Evolutionary conservation across 2,329 filamentous ascomycete genomes (phyloP), one percentile per base, ranked within the genome.

Genomic region (Trichoderma lentiforme): DNA sequence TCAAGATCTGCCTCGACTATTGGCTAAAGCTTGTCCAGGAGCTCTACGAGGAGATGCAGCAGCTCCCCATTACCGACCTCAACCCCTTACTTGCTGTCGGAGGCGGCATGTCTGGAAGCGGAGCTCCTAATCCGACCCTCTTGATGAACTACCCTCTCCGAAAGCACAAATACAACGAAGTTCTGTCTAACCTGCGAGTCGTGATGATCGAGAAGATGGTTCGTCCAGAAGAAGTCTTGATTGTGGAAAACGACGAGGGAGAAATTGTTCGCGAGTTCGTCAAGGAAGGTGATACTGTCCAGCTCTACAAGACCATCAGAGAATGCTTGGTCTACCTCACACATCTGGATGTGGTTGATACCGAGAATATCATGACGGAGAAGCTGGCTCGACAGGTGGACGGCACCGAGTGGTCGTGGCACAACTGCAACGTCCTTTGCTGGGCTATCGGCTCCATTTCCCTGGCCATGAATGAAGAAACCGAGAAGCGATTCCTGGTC

Each of bases 201-300:
- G 96, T 99, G 75, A 99, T 99, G 96, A 98, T 99, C 74, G 96
- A 99, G 85, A 98, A 98, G 87, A 99, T 99, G 96, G 96, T 99
- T 36, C 90, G 95, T 57, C 96, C 96, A 0, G 96, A 99, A 83
- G 97, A 99, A 83, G 97, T 99, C 9, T 83, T 99, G 76, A 97
- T 99, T 78, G 96, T 99, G n/a, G 96, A 99, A 83, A 99, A 99
- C 81, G 96, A 99, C 74, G 96, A 99, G 83, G 96, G 97, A 74
- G 96, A 99, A 81, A 99, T 99, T 77, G 96, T 99, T 34, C 93
- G 96, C 77, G 96, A 99, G 79, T 99, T 99, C 76, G 96, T 99
- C 80, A 99, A 99, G 86, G 96, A 99, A 84, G 97, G 95, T 77
- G 96, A 99, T 82, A 99, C 96, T 0, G 98, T 99, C 58, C 96